Evolutionary conservation across 441 rosid genomes (phyloP), one percentile per base, ranked within the genome.

Genomic region (Gossypium schwendimanii): DNA sequence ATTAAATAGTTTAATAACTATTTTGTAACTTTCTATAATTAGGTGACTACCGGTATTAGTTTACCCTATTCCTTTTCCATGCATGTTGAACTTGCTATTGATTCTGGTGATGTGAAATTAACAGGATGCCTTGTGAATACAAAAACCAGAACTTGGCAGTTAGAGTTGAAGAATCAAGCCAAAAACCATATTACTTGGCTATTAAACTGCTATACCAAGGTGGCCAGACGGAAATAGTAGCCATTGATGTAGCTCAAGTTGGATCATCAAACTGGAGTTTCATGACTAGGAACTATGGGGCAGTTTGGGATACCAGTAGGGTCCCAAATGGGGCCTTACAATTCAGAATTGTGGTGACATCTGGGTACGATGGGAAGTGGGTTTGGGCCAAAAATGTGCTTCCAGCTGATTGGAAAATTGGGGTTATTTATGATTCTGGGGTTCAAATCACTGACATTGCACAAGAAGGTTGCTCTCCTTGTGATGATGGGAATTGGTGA

Each of bases 201-300:
- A 70, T 94, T n/a, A 89, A 90, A 79, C 49, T 87, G 47, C 73
- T 92, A 73, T 88, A 89, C 79, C 97, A 92, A 78, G 98, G 97
- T 31, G 98, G 98, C 6, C 95, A 94, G 78, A 94, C 97, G 0
- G 98, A 94, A 63, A 76, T 94, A 0, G 96, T 89, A 3, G 89
- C 78, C 63, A 81, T 92, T 1, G 97, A 92, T 75, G 84, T 92
- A 15, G 97, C 97, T 31, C 82, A 81, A 78, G 91, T 86, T 6
- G 93, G 95, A 24, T 87, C 95, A 1, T 79, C 95, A 0, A 81
- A 69, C 9, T 94, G 96, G 97, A 75, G 79, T 6, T 89, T 62
- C 83, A 72, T 91, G 92, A 87, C 79, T 77, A 78, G 94, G 70
- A 89, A 80, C 69, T 45, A 81, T 6, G 97, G 97, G 1, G 94